These are phyloP conservation scores for Blastobotrys illinoisensis DNA, from an alignment of 1,139 yeast species.

Conservation along the genomic window DNA sequence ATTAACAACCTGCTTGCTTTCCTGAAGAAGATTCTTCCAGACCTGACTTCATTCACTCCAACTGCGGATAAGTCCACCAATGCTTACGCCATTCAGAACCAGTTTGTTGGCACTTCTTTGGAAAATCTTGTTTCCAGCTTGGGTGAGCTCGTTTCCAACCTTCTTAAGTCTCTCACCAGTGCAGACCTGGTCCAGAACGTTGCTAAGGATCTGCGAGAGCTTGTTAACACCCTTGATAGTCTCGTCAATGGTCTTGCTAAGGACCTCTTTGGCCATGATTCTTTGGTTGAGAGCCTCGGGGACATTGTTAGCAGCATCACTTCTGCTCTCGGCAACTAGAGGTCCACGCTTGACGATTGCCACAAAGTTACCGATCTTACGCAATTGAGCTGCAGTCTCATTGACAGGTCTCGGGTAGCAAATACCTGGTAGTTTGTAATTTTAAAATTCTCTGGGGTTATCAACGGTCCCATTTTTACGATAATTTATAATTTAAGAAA, in stretches of 20 bases:
- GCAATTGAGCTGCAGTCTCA: too few species aligned
- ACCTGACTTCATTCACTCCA: neutral
- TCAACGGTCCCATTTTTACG: too few species aligned
- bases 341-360: too few species aligned
- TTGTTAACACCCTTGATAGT: constrained; percentile 1
- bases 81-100: constrained; percentile 2
- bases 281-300: neutral
- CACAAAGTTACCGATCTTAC: too few species aligned
- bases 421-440: too few species aligned
- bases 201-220: constrained; percentile 6
- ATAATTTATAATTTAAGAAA: too few species aligned
- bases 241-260: constrained; percentile 2
- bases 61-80: neutral
- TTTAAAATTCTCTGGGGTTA: too few species aligned
- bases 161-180: neutral
- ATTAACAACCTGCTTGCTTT: neutral
- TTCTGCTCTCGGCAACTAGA: too few species aligned
- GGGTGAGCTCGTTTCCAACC: constrained; percentile 1
- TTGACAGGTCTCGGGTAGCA: too few species aligned
- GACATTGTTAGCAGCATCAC: neutral
- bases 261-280: constrained; percentile 2
- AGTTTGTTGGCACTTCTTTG: neutral
- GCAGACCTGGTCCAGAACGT: constrained; percentile 1
- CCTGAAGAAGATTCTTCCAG: neutral
- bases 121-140: neutral